phyloP scores from a whole-genome alignment of 2,329 filamentous ascomycete genomes.

The Periconia sp. region DNA sequence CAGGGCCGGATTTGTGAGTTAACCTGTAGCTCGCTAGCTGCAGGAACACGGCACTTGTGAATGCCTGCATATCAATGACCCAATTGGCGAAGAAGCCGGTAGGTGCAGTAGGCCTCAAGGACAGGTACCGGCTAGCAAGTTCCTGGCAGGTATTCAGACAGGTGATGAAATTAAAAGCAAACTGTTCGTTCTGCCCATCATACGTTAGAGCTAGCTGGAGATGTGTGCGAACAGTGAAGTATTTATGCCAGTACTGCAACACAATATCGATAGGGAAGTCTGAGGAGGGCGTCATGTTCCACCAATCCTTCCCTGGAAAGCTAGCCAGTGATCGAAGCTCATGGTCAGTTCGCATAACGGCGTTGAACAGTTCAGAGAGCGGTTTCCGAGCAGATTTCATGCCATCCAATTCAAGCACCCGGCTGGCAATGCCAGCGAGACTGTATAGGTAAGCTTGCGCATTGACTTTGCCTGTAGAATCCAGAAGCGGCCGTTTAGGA shows the following conservation, averaged over 20 bases:
- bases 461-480: not conserved
- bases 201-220: not conserved
- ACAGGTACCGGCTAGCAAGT: not conserved
- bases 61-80: not conserved
- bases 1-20: not conserved
- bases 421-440: too few species aligned
- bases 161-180: not conserved
- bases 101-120: not conserved
- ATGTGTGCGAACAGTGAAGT: not conserved
- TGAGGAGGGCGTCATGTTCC: not conserved
- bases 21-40: not conserved
- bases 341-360: not conserved
- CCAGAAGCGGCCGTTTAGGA: not conserved
- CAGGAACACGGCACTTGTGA: not conserved
- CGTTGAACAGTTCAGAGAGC: not conserved
- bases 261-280: not conserved
- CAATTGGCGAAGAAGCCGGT: not conserved
- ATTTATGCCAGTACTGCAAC: not conserved
- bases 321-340: not conserved
- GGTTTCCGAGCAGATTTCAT: not conserved
- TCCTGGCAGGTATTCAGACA: not conserved
- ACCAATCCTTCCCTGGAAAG: not conserved
- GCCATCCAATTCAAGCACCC: not conserved
- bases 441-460: too few species aligned
- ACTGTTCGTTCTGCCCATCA: not conserved